A percentile compares a stretch with the other conserved stretches of the same genome.
phyloP scores from a whole-genome alignment of 768 basidiomycete genomes.

The Naganishia vaughanmartiniae region DNA sequence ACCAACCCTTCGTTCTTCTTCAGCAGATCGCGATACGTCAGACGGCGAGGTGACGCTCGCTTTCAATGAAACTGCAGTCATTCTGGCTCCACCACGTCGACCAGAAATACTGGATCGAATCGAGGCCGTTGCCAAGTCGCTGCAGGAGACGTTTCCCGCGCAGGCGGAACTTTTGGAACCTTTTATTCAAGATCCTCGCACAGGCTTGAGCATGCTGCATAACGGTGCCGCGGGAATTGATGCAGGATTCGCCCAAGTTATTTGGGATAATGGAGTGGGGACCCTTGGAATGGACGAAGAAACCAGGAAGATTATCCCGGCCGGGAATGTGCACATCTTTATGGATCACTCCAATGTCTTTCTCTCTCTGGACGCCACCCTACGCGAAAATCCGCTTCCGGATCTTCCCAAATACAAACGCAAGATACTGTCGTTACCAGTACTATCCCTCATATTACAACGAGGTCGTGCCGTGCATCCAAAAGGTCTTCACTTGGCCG shows the following conservation, averaged over 20 bases:
- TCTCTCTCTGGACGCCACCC: slow-evolving; percentile 18
- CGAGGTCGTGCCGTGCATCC: slow-evolving; percentile 42
- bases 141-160: slow-evolving; percentile 31
- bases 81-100: slow-evolving; percentile 1
- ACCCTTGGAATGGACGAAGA: slow-evolving; percentile 29
- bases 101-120: slow-evolving; percentile 19
- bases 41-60: not conserved
- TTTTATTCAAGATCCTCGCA: slow-evolving; percentile 25
- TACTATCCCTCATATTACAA: slow-evolving; percentile 45
- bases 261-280: slow-evolving; percentile 48
- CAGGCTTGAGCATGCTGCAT: not conserved
- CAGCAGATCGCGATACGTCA: not conserved
- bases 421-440: slow-evolving; percentile 45
- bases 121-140: slow-evolving; percentile 4
- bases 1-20: not conserved
- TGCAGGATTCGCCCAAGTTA: slow-evolving; percentile 35
- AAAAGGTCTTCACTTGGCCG: slow-evolving; percentile 47
- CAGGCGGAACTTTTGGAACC: slow-evolving; percentile 37
- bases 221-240: not conserved
- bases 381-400: slow-evolving; percentile 24
- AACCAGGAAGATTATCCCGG: slow-evolving; percentile 5
- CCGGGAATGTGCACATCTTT: slow-evolving; percentile 27
- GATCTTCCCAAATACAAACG: slow-evolving; percentile 42
- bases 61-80: not conserved
- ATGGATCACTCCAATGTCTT: slow-evolving; percentile 21